Conservation (phyloP, 345 rosid genomes). For the Eucalyptus pauciflora region DNA sequence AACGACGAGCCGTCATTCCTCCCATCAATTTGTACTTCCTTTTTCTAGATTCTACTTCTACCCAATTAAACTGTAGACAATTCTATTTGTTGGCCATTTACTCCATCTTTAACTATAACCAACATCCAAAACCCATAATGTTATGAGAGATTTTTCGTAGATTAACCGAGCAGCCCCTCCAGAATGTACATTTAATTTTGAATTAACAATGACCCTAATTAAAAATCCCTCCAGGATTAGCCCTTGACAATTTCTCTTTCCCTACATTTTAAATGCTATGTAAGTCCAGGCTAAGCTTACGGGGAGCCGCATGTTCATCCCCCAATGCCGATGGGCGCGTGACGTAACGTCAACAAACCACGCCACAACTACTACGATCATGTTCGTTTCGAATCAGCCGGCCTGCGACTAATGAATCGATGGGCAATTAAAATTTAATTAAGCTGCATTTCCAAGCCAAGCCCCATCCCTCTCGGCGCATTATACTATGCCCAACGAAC, state of each 20-base stretch:
- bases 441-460: neutral
- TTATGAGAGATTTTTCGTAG: neutral
- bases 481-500: neutral
- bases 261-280: neutral
- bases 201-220: neutral
- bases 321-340: neutral
- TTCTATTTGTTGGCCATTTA: neutral
- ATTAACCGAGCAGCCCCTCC: neutral
- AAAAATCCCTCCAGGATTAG: neutral
- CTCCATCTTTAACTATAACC: neutral
- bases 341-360: neutral
- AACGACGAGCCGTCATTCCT: neutral
- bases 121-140: neutral
- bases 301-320: neutral
- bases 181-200: neutral
- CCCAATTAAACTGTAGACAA: neutral
- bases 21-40: neutral
- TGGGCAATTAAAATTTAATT: neutral
- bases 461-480: neutral
- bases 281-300: neutral
- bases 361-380: neutral
- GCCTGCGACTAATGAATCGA: neutral
- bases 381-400: neutral
- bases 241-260: neutral
- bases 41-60: neutral